These are phyloP conservation scores for Mallotus repandus DNA, from an alignment of 441 rosid genomes.

Conservation along the genomic window DNA sequence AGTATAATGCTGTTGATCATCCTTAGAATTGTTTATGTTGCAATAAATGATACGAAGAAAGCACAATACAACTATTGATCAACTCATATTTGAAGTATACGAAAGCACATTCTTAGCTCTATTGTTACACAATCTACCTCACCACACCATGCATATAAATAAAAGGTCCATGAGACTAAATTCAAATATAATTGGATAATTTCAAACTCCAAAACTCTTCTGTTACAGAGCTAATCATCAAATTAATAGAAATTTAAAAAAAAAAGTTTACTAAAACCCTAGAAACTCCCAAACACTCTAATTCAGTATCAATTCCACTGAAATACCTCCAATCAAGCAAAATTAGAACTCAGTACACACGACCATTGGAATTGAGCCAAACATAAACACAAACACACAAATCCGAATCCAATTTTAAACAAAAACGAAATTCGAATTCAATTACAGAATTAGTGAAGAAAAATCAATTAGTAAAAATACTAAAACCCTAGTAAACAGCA, in stretches of 20 bases:
- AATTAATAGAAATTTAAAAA: too few relatives aligned
- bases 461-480: neutral
- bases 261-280: neutral
- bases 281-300: constrained; percentile 6
- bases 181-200: neutral
- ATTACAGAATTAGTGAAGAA: neutral
- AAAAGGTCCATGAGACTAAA: neutral
- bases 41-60: neutral
- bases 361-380: neutral
- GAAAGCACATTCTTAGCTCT: neutral
- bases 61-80: neutral
- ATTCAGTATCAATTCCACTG: neutral
- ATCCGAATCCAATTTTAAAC: neutral
- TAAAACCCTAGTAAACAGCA: constrained; percentile 1
- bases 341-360: neutral
- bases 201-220: neutral
- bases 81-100: neutral
- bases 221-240: neutral
- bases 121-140: neutral
- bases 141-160: neutral
- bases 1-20: neutral
- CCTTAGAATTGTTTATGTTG: neutral
- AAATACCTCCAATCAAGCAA: neutral
- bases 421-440: too few relatives aligned
- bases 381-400: neutral